Percentiles rank a stretch among this genome's conserved stretches.
Evolutionary conservation across 2,329 filamentous ascomycete genomes (phyloP).

Genomic region (Magnaporthiopsis incrustans): DNA sequence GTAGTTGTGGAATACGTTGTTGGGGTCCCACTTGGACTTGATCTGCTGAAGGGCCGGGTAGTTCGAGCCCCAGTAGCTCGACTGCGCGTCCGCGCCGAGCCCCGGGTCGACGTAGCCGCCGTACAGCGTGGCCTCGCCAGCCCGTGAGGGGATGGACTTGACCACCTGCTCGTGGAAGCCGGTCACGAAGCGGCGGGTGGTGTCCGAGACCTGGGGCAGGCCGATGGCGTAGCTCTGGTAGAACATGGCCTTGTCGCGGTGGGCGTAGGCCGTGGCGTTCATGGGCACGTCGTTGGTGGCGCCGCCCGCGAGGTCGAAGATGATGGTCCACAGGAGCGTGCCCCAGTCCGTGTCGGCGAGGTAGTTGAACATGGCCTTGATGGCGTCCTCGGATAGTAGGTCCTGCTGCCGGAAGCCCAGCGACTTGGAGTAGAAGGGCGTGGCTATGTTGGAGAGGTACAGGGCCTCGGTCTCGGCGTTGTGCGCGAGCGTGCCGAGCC

Average conservation of each 20-base stretch:
- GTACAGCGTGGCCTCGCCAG: conserved; percentile 40
- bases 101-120: conserved; percentile 54
- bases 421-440: conserved; percentile 50
- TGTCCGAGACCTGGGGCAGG: conserved; percentile 33
- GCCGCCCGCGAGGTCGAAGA: conserved; percentile 55
- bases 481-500: conserved; percentile 50
- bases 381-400: conserved; percentile 33
- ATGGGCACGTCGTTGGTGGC: conserved; percentile 47
- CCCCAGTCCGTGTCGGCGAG: conserved; percentile 40
- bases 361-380: conserved; percentile 45
- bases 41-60: conserved; percentile 36
- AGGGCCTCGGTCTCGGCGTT: conserved; percentile 41
- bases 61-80: conserved; percentile 48
- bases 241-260: conserved; percentile 57
- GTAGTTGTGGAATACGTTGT: conserved; percentile 49
- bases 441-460: conserved; percentile 36
- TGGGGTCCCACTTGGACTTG: conserved; percentile 44
- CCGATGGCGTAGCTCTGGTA: conserved; percentile 54
- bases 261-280: conserved; percentile 52
- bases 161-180: conserved; percentile 39
- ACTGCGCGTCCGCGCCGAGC: conserved; percentile 33
- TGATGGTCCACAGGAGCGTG: conserved; percentile 50
- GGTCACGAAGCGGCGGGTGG: conserved; percentile 41
- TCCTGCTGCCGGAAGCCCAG: conserved; percentile 43
- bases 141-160: conserved; percentile 25